Evolutionary conservation across 2,329 filamentous ascomycete species (phyloP).

Genomic region (Immersiporthe knoxdaviesiana): DNA sequence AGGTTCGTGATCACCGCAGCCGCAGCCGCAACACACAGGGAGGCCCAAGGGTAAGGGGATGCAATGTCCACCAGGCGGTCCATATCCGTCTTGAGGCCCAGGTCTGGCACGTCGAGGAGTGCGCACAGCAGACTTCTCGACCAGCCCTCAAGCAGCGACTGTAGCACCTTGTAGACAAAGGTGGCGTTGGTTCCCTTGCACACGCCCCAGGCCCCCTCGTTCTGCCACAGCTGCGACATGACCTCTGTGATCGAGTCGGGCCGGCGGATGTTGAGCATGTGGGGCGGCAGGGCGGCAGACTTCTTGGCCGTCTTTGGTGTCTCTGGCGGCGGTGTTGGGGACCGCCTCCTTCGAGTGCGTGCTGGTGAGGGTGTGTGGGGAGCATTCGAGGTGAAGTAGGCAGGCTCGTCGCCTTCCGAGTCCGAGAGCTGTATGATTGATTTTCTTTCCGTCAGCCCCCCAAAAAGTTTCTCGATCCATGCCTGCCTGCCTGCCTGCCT

Average conservation of each 20-base stretch:
- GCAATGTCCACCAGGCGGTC: conserved; percentile 75
- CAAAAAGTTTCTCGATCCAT: background rate
- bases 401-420: conserved; percentile 76
- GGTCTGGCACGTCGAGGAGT: conserved; percentile 85
- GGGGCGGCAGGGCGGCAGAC: conserved; percentile 43
- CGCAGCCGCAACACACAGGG: conserved; percentile 70
- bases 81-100: conserved; percentile 74
- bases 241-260: conserved; percentile 85
- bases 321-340: conserved; percentile 38
- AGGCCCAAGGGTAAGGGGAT: conserved; percentile 80
- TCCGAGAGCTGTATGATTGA: conserved; percentile 57
- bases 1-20: conserved; percentile 75
- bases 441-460: background rate
- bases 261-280: conserved; percentile 72
- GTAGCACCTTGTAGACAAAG: conserved; percentile 86
- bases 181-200: conserved; percentile 95
- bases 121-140: conserved; percentile 88
- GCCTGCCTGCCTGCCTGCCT: background rate
- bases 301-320: conserved; percentile 43
- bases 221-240: conserved; percentile 84
- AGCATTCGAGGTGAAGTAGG: conserved; percentile 76
- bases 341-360: conserved; percentile 39
- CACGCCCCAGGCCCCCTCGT: conserved; percentile 86
- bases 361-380: conserved; percentile 59
- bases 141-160: conserved; percentile 89